These are phyloP conservation scores for Orbilia oligospora DNA, from an alignment of 2,329 filamentous ascomycete species.

Conservation along the genomic window DNA sequence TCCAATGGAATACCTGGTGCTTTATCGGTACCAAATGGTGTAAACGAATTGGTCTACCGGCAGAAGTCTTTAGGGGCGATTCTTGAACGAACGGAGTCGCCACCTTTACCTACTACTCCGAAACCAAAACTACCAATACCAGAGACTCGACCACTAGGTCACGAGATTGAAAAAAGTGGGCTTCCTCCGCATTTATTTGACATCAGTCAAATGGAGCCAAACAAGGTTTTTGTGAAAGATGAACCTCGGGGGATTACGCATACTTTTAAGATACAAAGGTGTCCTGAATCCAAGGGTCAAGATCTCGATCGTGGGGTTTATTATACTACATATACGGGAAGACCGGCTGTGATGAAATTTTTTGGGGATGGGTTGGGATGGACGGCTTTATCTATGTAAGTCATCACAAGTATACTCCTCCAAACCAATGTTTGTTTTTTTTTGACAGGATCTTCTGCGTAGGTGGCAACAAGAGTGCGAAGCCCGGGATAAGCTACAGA, in stretches of 20 bases:
- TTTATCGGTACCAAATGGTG: background rate
- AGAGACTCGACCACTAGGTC: conserved; percentile 33
- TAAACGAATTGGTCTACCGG: background rate
- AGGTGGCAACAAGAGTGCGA: conserved; percentile 55
- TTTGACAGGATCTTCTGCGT: background rate
- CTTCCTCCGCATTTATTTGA: conserved; percentile 43
- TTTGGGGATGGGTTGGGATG: conserved; percentile 51
- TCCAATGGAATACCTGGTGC: background rate
- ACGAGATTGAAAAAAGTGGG: conserved; percentile 44
- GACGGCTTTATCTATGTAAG: conserved; percentile 35
- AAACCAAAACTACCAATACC: conserved; percentile 14
- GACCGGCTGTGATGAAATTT: conserved; percentile 40
- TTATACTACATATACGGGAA: conserved; percentile 41
- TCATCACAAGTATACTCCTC: background rate
- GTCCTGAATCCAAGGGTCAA: conserved; percentile 3
- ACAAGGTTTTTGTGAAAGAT: conserved; percentile 44
- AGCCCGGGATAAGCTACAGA: conserved; percentile 31
- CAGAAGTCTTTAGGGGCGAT: conserved; percentile 16
- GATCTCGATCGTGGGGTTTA: conserved; percentile 34
- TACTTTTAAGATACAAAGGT: conserved; percentile 33
- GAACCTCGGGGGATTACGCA: conserved; percentile 37
- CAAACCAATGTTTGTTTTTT: too few species aligned
- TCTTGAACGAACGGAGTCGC: conserved; percentile 15
- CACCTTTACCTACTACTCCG: background rate
- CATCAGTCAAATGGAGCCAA: conserved; percentile 23